Base-by-base conservation (phyloP, 192 early-diverging fungal genomes). In the Diversispora epigaea region DNA sequence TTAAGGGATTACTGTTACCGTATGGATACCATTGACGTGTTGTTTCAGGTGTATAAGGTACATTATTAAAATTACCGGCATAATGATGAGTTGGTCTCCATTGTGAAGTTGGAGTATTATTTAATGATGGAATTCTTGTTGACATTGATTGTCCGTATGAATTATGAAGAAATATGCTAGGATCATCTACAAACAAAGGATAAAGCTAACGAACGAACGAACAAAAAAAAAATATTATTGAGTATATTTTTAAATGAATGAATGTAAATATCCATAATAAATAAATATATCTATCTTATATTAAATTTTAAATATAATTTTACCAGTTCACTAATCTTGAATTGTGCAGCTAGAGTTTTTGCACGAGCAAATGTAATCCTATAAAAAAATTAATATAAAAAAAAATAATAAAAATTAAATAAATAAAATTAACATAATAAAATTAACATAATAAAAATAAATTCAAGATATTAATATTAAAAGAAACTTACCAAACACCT, bases 101-200 rank as follows among this genome's bases (percentile, higher is more conserved):
- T 63, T 73, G 72, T 10, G 56, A 39, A 1, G 8, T 5, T 41
- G 72, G 50, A 62, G 43, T 58, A n/a, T 17, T 21, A 46, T 60
- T 60, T 43, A 73, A 63, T 1, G 72, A 73, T 40, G 72, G 72
- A 10, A 73, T 73, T 63, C 72, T 60, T 39, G 46, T 69, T 8
- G 52, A 40, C 72, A 63, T 46, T 19, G 61, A 39, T 19, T 41
- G 44, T 46, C 44, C 72, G n/a, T 60, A 63, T 32, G 57, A 73
- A 49, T 62, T 73, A 40, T 73, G 72, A 49, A 93, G 77, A 77
- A 89, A 91, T 41, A 84, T 68, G 64, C 84, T 82, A 39, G 91
- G 92, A 71, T 92, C 89, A 43, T 90, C 88, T 68, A 88, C 89
- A 74, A 94, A 88, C 49, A 94, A 86, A 49, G 92, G 92, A 77